A percentile compares a stretch with the other conserved stretches of the same genome.
Conservation (phyloP, 805 yeast species). For the Candida parachauliodes region DNA sequence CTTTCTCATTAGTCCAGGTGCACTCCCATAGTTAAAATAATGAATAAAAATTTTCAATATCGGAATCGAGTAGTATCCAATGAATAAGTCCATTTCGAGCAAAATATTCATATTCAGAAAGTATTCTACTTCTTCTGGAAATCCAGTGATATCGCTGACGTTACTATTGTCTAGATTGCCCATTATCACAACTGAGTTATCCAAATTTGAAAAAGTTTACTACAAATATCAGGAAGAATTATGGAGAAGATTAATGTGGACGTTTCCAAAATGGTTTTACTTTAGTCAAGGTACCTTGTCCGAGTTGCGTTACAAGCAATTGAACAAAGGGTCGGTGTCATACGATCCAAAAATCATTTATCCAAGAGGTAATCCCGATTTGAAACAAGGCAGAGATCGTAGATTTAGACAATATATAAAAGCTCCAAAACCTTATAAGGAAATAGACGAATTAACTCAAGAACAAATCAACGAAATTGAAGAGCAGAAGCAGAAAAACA, state of each 20-base stretch:
- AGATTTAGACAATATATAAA: slow-evolving; percentile 71
- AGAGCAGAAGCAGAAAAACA: slow-evolving; percentile 10
- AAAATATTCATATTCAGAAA: slow-evolving; percentile 12
- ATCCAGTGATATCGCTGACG: slow-evolving; percentile 39
- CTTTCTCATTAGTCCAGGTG: too few species aligned
- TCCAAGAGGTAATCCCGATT: slow-evolving; percentile 80
- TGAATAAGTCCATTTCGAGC: slow-evolving; percentile 1
- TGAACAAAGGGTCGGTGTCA: slow-evolving; percentile 71
- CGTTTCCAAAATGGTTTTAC: slow-evolving; percentile 91
- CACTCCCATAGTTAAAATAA: too few species aligned
- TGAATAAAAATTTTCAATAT: background rate
- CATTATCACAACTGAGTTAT: slow-evolving; percentile 72
- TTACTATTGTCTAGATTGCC: slow-evolving; percentile 79
- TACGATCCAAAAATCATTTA: slow-evolving; percentile 74
- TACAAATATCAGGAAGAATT: slow-evolving; percentile 82
- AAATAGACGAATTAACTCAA: slow-evolving; percentile 15
- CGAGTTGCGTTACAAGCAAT: slow-evolving; percentile 72
- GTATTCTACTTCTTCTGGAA: slow-evolving; percentile 12
- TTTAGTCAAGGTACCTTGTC: slow-evolving; percentile 87
- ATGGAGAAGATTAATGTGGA: slow-evolving; percentile 92
- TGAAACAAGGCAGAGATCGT: slow-evolving; percentile 86
- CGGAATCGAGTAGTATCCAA: background rate
- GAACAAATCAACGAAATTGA: slow-evolving; percentile 31
- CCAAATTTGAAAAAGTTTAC: slow-evolving; percentile 69
- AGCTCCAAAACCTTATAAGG: slow-evolving; percentile 65